These are phyloP conservation scores for Microsporum audouinii DNA, from an alignment of 2,329 filamentous ascomycete species.

Conservation along the genomic window DNA sequence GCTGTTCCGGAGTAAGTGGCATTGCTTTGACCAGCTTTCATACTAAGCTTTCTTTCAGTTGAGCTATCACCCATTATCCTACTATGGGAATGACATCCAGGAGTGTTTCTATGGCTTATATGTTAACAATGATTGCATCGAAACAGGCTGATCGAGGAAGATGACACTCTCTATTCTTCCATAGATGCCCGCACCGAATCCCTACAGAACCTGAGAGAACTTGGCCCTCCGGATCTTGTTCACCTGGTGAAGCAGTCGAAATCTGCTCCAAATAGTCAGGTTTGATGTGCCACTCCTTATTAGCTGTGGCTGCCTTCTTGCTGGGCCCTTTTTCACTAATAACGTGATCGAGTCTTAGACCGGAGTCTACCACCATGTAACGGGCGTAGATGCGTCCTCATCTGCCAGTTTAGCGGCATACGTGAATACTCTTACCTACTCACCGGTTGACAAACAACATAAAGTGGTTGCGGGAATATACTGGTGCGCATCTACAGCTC, in stretches of 20 bases:
- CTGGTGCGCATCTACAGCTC: constrained; percentile 50
- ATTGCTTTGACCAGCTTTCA: neutral
- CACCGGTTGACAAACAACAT: constrained; percentile 66
- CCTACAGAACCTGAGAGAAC: constrained; percentile 71
- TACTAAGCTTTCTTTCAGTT: neutral
- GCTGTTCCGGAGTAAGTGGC: constrained; percentile 60
- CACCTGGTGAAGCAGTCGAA: constrained; percentile 73
- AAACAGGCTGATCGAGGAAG: constrained; percentile 68
- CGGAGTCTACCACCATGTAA: constrained; percentile 96
- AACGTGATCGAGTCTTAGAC: constrained; percentile 42
- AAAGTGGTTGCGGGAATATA: constrained; percentile 93
- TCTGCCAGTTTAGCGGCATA: constrained; percentile 95
- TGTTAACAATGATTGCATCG: neutral
- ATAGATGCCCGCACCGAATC: constrained; percentile 88
- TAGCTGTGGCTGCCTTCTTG: neutral
- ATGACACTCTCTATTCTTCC: constrained; percentile 71
- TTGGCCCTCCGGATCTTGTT: constrained; percentile 89
- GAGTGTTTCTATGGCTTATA: neutral
- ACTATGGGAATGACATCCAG: neutral
- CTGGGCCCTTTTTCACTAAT: neutral
- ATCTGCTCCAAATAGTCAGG: constrained; percentile 48
- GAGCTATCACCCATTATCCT: neutral
- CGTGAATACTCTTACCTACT: constrained; percentile 93
- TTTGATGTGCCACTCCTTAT: constrained; percentile 21
- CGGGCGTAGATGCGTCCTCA: constrained; percentile 90